A percentile compares a stretch with the other conserved stretches of the same genome.
phyloP scores from a whole-genome alignment of 176 grass and related monocot genomes.

The Bromus sterilis region DNA sequence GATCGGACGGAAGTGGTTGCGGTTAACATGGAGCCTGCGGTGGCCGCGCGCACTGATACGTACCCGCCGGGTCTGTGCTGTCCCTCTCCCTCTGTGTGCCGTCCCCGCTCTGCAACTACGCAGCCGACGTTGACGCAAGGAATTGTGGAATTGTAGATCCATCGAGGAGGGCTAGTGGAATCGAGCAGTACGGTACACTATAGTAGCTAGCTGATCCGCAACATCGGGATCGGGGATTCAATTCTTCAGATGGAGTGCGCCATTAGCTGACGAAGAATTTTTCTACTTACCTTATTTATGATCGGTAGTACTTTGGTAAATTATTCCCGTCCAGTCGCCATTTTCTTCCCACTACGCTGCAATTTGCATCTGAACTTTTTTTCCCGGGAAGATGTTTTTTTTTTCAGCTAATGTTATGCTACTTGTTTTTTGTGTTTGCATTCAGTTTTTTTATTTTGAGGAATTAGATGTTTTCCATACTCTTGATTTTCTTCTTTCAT shows the following conservation, averaged over 20 bases:
- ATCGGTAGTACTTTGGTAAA: background rate
- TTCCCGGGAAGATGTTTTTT: too few relatives aligned
- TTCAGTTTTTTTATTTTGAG: too few relatives aligned
- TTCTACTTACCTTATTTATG: too few relatives aligned
- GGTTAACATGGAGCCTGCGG: background rate
- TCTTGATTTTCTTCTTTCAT: too few relatives aligned
- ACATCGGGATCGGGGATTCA: slow-evolving; percentile 8
- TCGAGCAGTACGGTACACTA: background rate
- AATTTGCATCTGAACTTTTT: too few relatives aligned
- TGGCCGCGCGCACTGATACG: background rate
- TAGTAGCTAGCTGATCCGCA: background rate
- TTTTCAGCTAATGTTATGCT: too few relatives aligned
- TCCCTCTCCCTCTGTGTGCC: background rate
- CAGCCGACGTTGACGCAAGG: background rate
- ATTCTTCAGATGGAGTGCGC: too few relatives aligned
- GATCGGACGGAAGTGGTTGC: background rate
- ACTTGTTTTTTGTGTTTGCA: too few relatives aligned
- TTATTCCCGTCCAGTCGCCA: too few relatives aligned
- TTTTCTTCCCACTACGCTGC: too few relatives aligned
- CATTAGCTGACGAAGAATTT: too few relatives aligned
- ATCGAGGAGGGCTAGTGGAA: background rate
- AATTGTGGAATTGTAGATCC: background rate
- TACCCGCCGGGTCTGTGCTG: background rate
- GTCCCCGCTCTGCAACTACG: background rate
- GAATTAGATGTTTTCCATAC: too few relatives aligned